Percentiles rank a stretch among this genome's conserved stretches.
Evolutionary conservation across 2,329 filamentous ascomycete genomes (phyloP).

Genomic region (Ophiostoma montium): DNA sequence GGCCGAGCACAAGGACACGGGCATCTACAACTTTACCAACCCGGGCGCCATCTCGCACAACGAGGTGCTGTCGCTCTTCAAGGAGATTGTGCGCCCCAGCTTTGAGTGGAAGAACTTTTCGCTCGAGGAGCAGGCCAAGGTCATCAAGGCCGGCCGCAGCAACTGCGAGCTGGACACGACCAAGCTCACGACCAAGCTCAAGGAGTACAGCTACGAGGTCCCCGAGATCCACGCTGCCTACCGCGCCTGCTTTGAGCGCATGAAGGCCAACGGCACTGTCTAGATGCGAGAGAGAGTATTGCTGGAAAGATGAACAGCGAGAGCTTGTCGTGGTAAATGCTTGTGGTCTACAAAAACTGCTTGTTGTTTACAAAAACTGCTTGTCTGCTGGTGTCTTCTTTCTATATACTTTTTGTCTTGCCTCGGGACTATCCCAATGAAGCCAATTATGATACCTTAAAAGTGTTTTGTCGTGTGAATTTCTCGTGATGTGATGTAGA

Average conservation of each 20-base stretch:
- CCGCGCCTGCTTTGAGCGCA: constrained; percentile 45
- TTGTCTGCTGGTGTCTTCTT: too few species aligned
- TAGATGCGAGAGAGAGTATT: constrained; percentile 17
- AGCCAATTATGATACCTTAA: too few species aligned
- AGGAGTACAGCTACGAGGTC: constrained; percentile 42
- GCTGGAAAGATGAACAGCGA: too few species aligned
- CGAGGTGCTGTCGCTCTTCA: constrained; percentile 49
- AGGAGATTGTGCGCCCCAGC: constrained; percentile 44
- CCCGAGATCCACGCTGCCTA: constrained; percentile 51
- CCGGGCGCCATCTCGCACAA: constrained; percentile 59
- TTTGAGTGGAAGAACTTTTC: constrained; percentile 53
- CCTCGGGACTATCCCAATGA: too few species aligned
- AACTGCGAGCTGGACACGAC: constrained; percentile 51
- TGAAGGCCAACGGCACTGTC: constrained; percentile 41
- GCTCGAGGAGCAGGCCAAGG: constrained; percentile 50
- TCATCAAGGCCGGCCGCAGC: constrained; percentile 52
- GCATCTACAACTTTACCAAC: constrained; percentile 58
- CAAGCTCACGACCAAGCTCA: constrained; percentile 46
- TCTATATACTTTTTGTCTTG: too few species aligned
- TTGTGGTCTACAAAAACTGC: too few species aligned
- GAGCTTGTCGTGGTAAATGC: too few species aligned
- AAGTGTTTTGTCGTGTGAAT: too few species aligned
- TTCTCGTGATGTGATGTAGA: too few species aligned
- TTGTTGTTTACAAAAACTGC: too few species aligned
- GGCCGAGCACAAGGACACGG: constrained; percentile 77